Evolutionary conservation across 2,329 filamentous ascomycete genomes (phyloP).

Genomic region (Colletotrichum orchidophilum): DNA sequence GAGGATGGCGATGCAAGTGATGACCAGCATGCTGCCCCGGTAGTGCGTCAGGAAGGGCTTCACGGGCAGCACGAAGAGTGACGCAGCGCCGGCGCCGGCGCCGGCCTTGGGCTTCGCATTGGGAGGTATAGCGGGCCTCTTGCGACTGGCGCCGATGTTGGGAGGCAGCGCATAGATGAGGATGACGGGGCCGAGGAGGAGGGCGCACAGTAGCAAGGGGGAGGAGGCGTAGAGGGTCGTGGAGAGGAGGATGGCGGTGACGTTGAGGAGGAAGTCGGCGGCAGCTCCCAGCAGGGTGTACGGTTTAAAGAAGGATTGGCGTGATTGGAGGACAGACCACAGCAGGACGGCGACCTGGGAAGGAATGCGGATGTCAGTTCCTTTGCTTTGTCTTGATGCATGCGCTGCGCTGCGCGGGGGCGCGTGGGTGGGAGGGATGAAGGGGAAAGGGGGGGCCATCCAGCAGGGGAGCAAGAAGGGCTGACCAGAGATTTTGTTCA

Average conservation of each 20-base stretch:
- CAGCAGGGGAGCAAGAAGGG: background rate
- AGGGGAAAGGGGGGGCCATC: slow-evolving; percentile 3
- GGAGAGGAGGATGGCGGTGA: slow-evolving; percentile 82
- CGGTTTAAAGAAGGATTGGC: slow-evolving; percentile 83
- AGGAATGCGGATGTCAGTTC: slow-evolving; percentile 35
- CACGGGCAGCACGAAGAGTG: slow-evolving; percentile 70
- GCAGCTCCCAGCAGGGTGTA: slow-evolving; percentile 74
- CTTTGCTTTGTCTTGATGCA: slow-evolving; percentile 27
- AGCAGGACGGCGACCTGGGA: slow-evolving; percentile 80
- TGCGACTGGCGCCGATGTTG: slow-evolving; percentile 49
- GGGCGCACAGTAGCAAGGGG: slow-evolving; percentile 76
- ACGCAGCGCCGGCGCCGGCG: slow-evolving; percentile 28
- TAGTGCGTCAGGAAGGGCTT: slow-evolving; percentile 96
- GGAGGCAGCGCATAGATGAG: slow-evolving; percentile 66
- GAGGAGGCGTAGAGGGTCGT: slow-evolving; percentile 84
- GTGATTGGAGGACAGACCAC: slow-evolving; percentile 89
- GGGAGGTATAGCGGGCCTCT: slow-evolving; percentile 60
- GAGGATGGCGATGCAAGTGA: slow-evolving; percentile 91
- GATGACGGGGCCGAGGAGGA: slow-evolving; percentile 77
- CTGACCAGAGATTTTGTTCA: background rate
- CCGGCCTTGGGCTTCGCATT: slow-evolving; percentile 47
- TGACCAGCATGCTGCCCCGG: slow-evolving; percentile 88
- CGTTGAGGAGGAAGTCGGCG: slow-evolving; percentile 89
- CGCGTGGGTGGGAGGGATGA: slow-evolving; percentile 2
- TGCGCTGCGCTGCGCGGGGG: slow-evolving; percentile 5